phyloP scores from a whole-genome alignment of 169 alveolate species.

The Toxoplasma gondii region DNA sequence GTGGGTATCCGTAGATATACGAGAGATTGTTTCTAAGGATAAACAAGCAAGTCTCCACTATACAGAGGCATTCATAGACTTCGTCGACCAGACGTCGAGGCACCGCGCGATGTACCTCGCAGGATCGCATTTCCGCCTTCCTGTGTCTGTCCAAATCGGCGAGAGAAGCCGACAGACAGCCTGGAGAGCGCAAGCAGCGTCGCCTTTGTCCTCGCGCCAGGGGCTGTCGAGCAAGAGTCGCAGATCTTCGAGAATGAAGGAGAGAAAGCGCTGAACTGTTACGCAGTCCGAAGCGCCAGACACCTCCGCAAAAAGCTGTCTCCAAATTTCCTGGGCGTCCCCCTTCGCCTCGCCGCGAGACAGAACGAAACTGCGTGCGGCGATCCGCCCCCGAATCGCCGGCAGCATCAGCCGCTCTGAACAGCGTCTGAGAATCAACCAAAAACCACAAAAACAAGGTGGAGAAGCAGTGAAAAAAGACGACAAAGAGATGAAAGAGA shows the following conservation, averaged over 20 bases:
- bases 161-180: constrained; percentile 7
- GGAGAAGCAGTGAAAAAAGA: not conserved
- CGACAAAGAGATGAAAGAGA: not conserved
- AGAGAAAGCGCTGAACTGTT: constrained; percentile 22
- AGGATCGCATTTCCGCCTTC: not conserved
- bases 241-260: not conserved
- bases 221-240: not conserved
- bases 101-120: not conserved
- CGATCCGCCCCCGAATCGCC: constrained; percentile 3
- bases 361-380: constrained; percentile 11
- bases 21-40: too few species aligned
- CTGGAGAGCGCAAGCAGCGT: constrained; percentile 12
- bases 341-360: too few species aligned
- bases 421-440: not conserved
- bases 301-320: not conserved
- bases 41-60: too few species aligned
- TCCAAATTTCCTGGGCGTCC: not conserved
- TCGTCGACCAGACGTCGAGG: too few species aligned
- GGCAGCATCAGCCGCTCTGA: not conserved
- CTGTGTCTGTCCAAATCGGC: constrained; percentile 12
- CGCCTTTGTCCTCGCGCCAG: not conserved
- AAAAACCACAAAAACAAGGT: not conserved
- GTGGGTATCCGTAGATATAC: too few species aligned
- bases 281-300: not conserved
- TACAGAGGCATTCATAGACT: too few species aligned